Percentiles rank a stretch among this genome's conserved stretches.
Evolutionary conservation across 768 basidiomycete genomes (phyloP).

Genomic region (Dendrothele bispora): DNA sequence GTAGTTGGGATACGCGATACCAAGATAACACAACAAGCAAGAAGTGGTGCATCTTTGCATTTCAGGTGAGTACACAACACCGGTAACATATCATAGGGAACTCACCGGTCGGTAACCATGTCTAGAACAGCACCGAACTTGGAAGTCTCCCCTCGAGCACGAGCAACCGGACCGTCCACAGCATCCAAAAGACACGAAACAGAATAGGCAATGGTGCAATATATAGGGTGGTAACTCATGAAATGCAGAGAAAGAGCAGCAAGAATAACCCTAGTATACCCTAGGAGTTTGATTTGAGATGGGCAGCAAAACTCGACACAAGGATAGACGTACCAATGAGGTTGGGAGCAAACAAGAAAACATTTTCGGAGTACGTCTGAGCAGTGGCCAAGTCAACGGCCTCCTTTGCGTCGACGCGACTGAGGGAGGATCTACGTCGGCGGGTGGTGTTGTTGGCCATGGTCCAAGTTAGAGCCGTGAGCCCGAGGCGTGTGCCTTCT

Average conservation of each 20-base stretch:
- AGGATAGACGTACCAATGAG: slow-evolving; percentile 71
- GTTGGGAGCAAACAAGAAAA: slow-evolving; percentile 97
- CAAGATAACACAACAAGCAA: slow-evolving; percentile 90
- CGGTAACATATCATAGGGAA: slow-evolving; percentile 5
- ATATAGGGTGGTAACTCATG: slow-evolving; percentile 95
- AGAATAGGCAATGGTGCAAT: slow-evolving; percentile 86
- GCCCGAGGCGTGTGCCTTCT: no score
- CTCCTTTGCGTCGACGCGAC: slow-evolving; percentile 79
- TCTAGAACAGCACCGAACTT: slow-evolving; percentile 98
- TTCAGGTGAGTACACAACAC: not conserved
- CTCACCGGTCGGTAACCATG: slow-evolving; percentile 98
- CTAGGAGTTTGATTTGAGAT: slow-evolving; percentile 37
- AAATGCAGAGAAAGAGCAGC: slow-evolving; percentile 86
- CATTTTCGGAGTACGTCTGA: slow-evolving; percentile 89
- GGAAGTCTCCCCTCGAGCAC: slow-evolving; percentile 85
- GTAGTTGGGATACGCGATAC: slow-evolving; percentile 83
- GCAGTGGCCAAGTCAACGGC: slow-evolving; percentile 87
- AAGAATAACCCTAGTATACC: slow-evolving; percentile 87
- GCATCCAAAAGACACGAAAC: slow-evolving; percentile 94
- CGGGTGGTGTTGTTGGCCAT: slow-evolving; percentile 29
- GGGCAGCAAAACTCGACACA: slow-evolving; percentile 9
- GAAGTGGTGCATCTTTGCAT: slow-evolving; percentile 86
- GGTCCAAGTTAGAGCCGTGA: no score
- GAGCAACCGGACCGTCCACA: slow-evolving; percentile 90
- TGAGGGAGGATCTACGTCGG: slow-evolving; percentile 56